Conservation (phyloP, 768 basidiomycete species). For the Boletus vermiculosoides region DNA sequence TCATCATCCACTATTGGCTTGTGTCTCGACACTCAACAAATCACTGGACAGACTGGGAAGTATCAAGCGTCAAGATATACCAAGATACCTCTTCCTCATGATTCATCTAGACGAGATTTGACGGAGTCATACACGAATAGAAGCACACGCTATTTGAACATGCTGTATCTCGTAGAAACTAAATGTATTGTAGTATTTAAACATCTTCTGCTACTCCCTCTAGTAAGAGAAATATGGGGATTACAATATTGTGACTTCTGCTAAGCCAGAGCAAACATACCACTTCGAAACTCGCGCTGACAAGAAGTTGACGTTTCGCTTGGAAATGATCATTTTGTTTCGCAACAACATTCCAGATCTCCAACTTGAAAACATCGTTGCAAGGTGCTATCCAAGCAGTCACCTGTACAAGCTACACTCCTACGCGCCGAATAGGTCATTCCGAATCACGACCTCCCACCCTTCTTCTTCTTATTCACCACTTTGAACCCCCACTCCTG, state of each 20-base stretch:
- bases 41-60: slow-evolving; percentile 68
- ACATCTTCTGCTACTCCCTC: too few relatives aligned
- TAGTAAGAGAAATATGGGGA: background rate
- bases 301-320: background rate
- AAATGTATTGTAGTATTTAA: slow-evolving; percentile 22
- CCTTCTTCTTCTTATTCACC: slow-evolving; percentile 94
- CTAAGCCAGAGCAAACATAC: background rate
- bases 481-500: slow-evolving; percentile 91
- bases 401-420: slow-evolving; percentile 16
- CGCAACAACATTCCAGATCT: background rate
- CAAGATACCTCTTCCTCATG: slow-evolving; percentile 38
- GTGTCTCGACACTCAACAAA: slow-evolving; percentile 1
- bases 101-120: slow-evolving; percentile 8
- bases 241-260: background rate
- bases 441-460: slow-evolving; percentile 48
- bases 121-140: slow-evolving; percentile 11
- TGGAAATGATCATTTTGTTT: background rate
- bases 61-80: slow-evolving; percentile 72
- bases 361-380: background rate
- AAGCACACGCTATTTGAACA: slow-evolving; percentile 6
- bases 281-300: background rate
- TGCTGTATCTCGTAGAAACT: slow-evolving; percentile 23
- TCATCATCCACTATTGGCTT: slow-evolving; percentile 18
- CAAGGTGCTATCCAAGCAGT: slow-evolving; percentile 25
- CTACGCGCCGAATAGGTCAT: background rate